Percentiles rank a stretch among this genome's conserved stretches.
phyloP scores from a whole-genome alignment of 73 alveolate species.

The Breviolum minutum region DNA sequence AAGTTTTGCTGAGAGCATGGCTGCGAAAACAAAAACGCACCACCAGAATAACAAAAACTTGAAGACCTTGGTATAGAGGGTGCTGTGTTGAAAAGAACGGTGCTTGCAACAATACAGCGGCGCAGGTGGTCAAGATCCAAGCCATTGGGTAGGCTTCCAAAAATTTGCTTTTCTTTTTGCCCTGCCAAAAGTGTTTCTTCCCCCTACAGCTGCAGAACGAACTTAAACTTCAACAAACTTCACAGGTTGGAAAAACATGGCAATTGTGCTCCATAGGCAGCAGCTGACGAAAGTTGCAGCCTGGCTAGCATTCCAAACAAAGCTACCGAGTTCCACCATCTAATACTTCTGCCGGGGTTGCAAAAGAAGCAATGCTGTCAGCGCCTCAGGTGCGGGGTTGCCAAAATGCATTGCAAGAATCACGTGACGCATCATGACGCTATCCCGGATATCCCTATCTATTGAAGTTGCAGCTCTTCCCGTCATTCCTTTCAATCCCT shows the following conservation, averaged over 20 bases:
- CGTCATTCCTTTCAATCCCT: background rate
- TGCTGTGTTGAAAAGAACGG: background rate
- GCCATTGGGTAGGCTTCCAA: constrained; percentile 65
- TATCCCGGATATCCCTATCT: too few species aligned
- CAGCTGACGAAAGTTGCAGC: constrained; percentile 3
- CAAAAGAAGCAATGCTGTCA: background rate
- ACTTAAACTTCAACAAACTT: background rate
- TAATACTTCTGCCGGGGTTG: background rate
- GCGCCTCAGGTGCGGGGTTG: background rate
- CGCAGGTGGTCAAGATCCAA: background rate
- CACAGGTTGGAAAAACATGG: background rate
- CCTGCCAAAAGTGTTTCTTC: background rate
- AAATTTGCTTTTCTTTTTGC: constrained; percentile 74
- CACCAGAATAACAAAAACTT: constrained; percentile 58
- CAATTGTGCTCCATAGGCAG: constrained; percentile 23
- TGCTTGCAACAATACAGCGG: background rate
- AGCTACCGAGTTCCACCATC: too few species aligned
- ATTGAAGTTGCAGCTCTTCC: background rate
- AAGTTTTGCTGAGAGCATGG: background rate
- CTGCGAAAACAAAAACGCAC: constrained; percentile 72
- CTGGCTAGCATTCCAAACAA: background rate
- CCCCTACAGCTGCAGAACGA: background rate
- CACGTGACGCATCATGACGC: too few species aligned
- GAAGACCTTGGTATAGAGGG: background rate
- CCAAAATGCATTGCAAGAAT: background rate